Percentiles rank a stretch among this genome's conserved stretches.
phyloP scores from a whole-genome alignment of 1,284 basidiomycete species.

The Vanrija sp. region DNA sequence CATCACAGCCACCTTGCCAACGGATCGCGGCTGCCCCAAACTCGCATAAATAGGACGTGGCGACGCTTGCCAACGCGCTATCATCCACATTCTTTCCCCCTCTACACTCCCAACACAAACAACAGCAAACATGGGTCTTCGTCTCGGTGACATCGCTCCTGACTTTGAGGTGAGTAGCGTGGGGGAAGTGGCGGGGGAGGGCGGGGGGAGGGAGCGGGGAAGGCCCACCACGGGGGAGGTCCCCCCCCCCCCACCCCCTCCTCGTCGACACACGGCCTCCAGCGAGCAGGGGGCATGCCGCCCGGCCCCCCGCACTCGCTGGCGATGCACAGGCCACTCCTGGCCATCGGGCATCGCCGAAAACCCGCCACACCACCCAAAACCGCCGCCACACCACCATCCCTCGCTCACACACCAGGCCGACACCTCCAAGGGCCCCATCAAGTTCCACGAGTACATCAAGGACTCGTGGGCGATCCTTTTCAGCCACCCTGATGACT shows the following conservation, averaged over 20 bases:
- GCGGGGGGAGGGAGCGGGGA: no score
- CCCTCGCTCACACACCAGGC: slow-evolving; percentile 67
- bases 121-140: slow-evolving; percentile 37
- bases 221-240: no score
- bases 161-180: slow-evolving; percentile 30
- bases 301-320: background rate
- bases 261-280: no score
- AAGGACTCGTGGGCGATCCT: slow-evolving; percentile 83
- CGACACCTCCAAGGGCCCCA: slow-evolving; percentile 60
- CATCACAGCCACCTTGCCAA: no score
- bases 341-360: background rate
- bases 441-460: slow-evolving; percentile 86
- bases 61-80: no score
- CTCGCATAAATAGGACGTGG: no score
- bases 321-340: background rate
- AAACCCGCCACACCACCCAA: no score
- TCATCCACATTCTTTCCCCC: background rate
- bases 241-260: no score
- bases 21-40: no score
- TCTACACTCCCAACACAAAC: background rate
- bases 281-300: no score
- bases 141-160: slow-evolving; percentile 45
- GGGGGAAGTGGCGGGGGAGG: no score
- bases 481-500: slow-evolving; percentile 86
- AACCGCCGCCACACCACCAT: no score